A percentile compares a stretch with the other conserved stretches of the same genome.
These are phyloP conservation scores for Musa acuminata DNA, from an alignment of 176 grass and related monocot genomes.

Conservation along the genomic window DNA sequence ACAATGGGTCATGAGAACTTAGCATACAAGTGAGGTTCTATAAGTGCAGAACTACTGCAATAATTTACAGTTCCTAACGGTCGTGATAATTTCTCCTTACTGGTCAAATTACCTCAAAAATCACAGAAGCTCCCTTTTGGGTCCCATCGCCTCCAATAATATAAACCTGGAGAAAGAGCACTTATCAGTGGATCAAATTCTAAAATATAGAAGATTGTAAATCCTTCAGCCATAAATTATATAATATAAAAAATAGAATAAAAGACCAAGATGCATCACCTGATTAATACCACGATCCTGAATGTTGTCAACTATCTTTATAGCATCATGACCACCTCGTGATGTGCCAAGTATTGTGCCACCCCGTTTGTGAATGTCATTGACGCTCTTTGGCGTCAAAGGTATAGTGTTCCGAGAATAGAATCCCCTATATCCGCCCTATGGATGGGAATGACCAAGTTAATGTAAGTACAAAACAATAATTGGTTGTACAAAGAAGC, in stretches of 20 bases:
- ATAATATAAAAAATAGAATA: not conserved
- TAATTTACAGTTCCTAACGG: not conserved
- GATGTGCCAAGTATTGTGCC: constrained; percentile 14
- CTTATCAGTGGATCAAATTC: not conserved
- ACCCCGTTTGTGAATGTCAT: constrained; percentile 15
- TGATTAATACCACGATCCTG: constrained; percentile 21
- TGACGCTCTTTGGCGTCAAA: constrained; percentile 5
- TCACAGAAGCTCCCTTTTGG: constrained; percentile 10
- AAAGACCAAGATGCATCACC: not conserved
- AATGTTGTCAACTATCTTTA: constrained; percentile 19
- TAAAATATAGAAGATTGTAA: not conserved
- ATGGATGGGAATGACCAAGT: not conserved
- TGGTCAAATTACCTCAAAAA: constrained; percentile 10
- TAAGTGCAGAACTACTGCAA: not conserved
- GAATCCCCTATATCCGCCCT: constrained; percentile 17
- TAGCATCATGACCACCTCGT: constrained; percentile 15
- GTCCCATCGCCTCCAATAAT: constrained; percentile 16
- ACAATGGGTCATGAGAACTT: too few species aligned
- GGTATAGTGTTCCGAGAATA: constrained; percentile 15
- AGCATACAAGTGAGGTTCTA: not conserved
- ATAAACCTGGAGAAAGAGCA: constrained; percentile 3
- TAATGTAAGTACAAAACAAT: not conserved
- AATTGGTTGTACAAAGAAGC: not conserved
- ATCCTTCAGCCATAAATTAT: not conserved
- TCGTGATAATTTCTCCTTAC: too few species aligned